Base-by-base conservation (phyloP, 2,329 filamentous ascomycete species). In the Aspergillus sp. region DNA sequence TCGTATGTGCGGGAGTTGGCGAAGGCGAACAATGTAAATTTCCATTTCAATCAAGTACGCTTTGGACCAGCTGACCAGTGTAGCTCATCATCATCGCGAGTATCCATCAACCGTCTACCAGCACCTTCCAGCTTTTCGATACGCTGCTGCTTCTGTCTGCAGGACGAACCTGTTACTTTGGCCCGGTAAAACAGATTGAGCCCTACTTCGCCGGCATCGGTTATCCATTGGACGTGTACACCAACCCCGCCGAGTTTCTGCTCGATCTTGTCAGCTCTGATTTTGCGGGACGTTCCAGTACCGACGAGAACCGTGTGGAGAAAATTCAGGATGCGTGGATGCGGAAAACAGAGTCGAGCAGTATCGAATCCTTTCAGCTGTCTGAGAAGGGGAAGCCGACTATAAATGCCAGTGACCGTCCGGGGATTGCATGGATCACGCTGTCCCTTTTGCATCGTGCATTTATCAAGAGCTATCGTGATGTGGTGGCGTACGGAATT, bases 71-170 rank as follows among this genome's bases (percentile, higher is more conserved):
- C 50, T 60, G 46, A 60, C 41, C 5, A 20, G 6, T n/a, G 47
- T 41, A 85, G 80, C 74, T 93, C 50, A 81, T 93, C 49, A 81
- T 93, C 25, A 82, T 94, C 50, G 85, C 85, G 3, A 88, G 85
- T 35, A 93, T 94, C 52, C 89, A 94, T 63, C 89, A 94, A 61
- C 89, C 89, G 0, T 91, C 87, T 0, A 87, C 86, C 0, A 78
- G 83, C 0, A 90, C 86, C 0, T 94, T 89, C 58, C 78, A 84
- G 52, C 78, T 90, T 10, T 94, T 94, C 56, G 88, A 94, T 63
- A 88, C 86, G 62, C 72, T 94, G 0, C 71, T 88, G 33, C 76
- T 94, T 1, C 74, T 95, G 0, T 90, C 87, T 0, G 72, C 71
- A 3, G 88, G 88, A 15, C 79, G 76, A 48, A 81, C 83, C 0